Base-by-base conservation (phyloP, 768 basidiomycete species). In the Kwoniella botswanensis region DNA sequence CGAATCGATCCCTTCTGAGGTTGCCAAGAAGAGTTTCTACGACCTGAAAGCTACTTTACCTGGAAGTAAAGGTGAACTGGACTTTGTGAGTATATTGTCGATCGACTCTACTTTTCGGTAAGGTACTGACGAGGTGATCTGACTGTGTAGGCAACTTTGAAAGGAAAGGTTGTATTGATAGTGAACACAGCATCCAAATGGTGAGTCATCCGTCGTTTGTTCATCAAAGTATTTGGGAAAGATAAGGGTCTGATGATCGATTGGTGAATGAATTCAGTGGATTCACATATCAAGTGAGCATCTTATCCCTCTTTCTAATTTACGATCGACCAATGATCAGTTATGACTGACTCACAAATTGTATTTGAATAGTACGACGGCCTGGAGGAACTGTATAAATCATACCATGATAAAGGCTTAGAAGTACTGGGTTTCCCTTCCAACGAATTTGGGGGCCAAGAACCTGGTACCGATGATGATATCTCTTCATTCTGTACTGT, bases 401-500 rank as follows among this genome's bases (percentile, higher is more conserved):
- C 92, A 80, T 91, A 93, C 86, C 90, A 91, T 80, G 90, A 90
- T 63, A 85, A 87, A 66, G 92, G 87, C 6, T 86, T 96, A 56
- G 87, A 90, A 61, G 88, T 97, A 67, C 87, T 97, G 63, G 94
- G 93, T 2, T 96, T 96, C 87, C 95, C 95, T 12, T 94, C 90
- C 84, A 93, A 95, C 80, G 93, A 95, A 90, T 95, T 96, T 77
- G 92, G 89, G 65, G 87, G 88, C 0, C 93, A 95, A 84, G 93
- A 95, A 77, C 93, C 93, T 0, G 90, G 88, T n/a, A 86, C 87
- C 42, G 93, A 95, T 76, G 87, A 86, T n/a, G 87, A 88, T 54
- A 91, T 95, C 75, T 86, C 86, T 11, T 65, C 63, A 15, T 79
- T 81, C 74, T 81, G 79, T 55, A 69, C 74, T 71, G n/a, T n/a